Evolutionary conservation across 805 yeast genomes (phyloP).

Genomic region (Kodamaea lidongshanica): DNA sequence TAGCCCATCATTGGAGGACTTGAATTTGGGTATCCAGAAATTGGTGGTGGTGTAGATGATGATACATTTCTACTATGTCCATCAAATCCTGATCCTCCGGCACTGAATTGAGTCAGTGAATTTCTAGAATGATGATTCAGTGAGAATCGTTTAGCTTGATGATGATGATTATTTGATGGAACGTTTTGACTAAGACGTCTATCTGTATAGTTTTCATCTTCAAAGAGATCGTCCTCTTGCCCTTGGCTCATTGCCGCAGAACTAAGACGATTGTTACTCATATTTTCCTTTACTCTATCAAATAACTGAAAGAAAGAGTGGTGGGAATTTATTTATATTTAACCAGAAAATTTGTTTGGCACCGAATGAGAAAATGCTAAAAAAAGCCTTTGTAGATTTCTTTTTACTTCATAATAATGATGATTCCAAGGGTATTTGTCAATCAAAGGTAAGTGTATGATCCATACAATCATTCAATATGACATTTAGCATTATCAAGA

Average conservation of each 20-base stretch:
- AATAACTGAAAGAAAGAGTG: conserved; percentile 7
- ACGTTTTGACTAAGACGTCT: conserved; percentile 1
- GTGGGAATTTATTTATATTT: conserved; percentile 4
- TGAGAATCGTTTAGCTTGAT: conserved; percentile 6
- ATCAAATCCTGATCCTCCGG: neutral
- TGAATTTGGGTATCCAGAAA: neutral
- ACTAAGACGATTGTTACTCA: conserved; percentile 4
- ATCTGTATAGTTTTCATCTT: conserved; percentile 2
- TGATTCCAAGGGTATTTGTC: too few species aligned
- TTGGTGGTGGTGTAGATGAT: conserved; percentile 3
- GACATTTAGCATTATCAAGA: too few species aligned
- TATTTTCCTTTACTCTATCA: too few species aligned
- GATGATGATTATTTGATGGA: conserved; percentile 2
- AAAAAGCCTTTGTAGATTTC: too few species aligned
- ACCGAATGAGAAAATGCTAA: too few species aligned
- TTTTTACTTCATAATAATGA: too few species aligned
- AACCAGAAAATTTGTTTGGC: too few species aligned
- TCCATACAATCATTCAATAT: too few species aligned
- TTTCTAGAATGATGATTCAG: conserved; percentile 7
- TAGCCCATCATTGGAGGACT: too few species aligned
- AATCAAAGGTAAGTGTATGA: too few species aligned
- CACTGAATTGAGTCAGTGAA: conserved; percentile 4
- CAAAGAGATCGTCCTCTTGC: conserved; percentile 6
- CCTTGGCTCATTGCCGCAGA: conserved; percentile 2
- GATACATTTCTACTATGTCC: neutral